These are phyloP conservation scores for Porpolomopsis calyptriformis DNA, from an alignment of 768 basidiomycete genomes.

Conservation along the genomic window DNA sequence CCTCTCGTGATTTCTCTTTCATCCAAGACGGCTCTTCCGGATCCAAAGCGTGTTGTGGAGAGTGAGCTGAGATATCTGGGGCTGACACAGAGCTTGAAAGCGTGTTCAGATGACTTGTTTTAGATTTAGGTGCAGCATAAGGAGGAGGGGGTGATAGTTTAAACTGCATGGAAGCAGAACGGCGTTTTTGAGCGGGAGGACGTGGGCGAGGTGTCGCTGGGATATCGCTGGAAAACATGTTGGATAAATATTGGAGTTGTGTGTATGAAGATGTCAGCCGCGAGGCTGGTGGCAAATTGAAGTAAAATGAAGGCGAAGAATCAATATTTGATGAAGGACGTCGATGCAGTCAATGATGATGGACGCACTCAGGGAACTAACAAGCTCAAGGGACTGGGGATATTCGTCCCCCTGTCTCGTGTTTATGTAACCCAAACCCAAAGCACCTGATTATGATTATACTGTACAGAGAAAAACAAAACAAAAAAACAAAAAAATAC, in stretches of 20 bases:
- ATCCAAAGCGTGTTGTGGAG: conserved; percentile 13
- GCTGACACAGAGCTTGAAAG: conserved; percentile 21
- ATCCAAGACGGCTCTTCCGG: conserved; percentile 30
- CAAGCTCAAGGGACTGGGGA: too few species aligned
- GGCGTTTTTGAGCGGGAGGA: conserved; percentile 59
- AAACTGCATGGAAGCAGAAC: conserved; percentile 26
- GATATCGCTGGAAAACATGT: conserved; percentile 26
- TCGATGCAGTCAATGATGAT: not conserved
- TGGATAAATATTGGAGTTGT: conserved; percentile 3
- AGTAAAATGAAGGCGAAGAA: too few species aligned
- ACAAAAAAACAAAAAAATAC: not conserved
- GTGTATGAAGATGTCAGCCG: conserved; percentile 4
- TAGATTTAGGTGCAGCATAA: conserved; percentile 34
- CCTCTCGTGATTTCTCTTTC: conserved; percentile 59
- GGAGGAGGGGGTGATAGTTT: conserved; percentile 43
- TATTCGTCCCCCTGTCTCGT: not conserved
- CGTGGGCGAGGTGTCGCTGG: conserved; percentile 52
- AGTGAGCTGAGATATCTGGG: conserved; percentile 5
- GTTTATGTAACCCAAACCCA: not conserved
- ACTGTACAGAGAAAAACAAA: too few species aligned
- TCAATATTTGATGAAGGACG: not conserved
- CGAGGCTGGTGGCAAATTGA: not conserved
- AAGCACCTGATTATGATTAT: too few species aligned
- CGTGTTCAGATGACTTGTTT: conserved; percentile 8
- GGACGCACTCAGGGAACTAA: too few species aligned